A percentile compares a stretch with the other conserved stretches of the same genome.
phyloP scores from a whole-genome alignment of 2,329 filamentous ascomycete genomes.

The Endocalyx cinctus region DNA sequence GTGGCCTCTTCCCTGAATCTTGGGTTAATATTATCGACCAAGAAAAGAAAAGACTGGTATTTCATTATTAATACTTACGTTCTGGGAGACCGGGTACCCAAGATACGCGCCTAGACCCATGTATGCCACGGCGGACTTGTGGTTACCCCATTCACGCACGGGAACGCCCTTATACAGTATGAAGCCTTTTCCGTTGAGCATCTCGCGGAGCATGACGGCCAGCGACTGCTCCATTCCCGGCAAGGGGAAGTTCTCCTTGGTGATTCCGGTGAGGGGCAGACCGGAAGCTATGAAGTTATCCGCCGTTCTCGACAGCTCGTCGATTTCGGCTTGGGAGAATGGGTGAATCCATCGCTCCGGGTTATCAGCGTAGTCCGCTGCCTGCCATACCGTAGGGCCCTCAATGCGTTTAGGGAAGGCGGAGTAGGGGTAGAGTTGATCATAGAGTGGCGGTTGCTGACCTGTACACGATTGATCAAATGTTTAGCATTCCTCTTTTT shows the following conservation, averaged over 20 bases:
- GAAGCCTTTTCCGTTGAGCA: slow-evolving; percentile 84
- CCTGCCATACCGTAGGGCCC: slow-evolving; percentile 63
- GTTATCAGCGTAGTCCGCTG: slow-evolving; percentile 54
- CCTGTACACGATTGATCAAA: slow-evolving; percentile 38
- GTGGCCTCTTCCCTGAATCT: slow-evolving; percentile 49
- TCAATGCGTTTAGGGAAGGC: slow-evolving; percentile 62
- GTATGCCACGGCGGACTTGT: slow-evolving; percentile 82
- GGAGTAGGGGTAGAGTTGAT: slow-evolving; percentile 57
- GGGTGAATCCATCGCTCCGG: slow-evolving; percentile 65
- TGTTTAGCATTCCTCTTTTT: neutral
- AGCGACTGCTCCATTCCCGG: slow-evolving; percentile 52
- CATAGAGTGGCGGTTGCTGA: slow-evolving; percentile 62
- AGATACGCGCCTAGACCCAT: slow-evolving; percentile 84
- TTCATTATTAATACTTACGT: slow-evolving; percentile 55
- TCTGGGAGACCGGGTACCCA: slow-evolving; percentile 84
- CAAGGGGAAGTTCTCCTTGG: slow-evolving; percentile 53
- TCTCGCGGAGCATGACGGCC: slow-evolving; percentile 53
- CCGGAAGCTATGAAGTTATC: slow-evolving; percentile 57
- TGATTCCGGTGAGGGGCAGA: slow-evolving; percentile 62
- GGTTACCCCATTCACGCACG: slow-evolving; percentile 67
- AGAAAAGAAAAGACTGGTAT: neutral
- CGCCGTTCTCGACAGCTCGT: slow-evolving; percentile 56
- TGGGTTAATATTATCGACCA: neutral
- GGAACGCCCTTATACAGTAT: slow-evolving; percentile 86
- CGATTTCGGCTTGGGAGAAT: slow-evolving; percentile 57